phyloP scores from a whole-genome alignment of 2,329 filamentous ascomycete species.

The Pleomassaria siparia region DNA sequence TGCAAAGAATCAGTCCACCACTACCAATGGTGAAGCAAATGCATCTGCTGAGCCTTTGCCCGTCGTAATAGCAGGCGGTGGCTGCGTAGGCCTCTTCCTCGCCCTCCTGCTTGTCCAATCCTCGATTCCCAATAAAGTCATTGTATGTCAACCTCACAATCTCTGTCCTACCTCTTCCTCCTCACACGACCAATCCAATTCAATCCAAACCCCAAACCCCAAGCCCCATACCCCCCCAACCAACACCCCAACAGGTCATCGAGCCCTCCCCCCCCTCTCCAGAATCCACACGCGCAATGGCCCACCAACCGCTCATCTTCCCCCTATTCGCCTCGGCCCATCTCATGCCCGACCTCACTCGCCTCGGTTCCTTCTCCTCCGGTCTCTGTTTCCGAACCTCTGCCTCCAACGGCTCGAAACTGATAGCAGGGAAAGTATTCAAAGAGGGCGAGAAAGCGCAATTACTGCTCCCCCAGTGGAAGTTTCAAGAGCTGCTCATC shows the following conservation, averaged over 20 bases:
- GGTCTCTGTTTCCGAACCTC: conserved; percentile 35
- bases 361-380: conserved; percentile 22
- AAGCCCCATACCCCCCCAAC: background rate
- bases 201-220: too few relatives aligned
- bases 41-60: conserved; percentile 14
- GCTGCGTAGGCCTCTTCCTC: conserved; percentile 46
- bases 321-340: conserved; percentile 42
- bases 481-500: conserved; percentile 32
- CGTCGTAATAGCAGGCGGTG: conserved; percentile 44
- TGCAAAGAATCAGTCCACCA: too few relatives aligned
- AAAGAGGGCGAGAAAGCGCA: conserved; percentile 26
- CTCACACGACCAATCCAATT: too few relatives aligned
- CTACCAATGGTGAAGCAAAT: background rate
- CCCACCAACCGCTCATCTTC: conserved; percentile 46
- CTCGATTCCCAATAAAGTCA: conserved; percentile 33
- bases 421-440: conserved; percentile 32
- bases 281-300: conserved; percentile 44
- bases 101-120: conserved; percentile 42
- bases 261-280: conserved; percentile 27
- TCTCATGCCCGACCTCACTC: conserved; percentile 39
- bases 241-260: conserved; percentile 17
- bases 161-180: conserved; percentile 6
- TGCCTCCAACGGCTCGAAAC: conserved; percentile 20
- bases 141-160: too few relatives aligned
- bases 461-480: conserved; percentile 33